Percentiles rank a stretch among this genome's conserved stretches.
Evolutionary conservation across 1,139 yeast species (phyloP).

Genomic region (Yamadazyma songkhlaensis): DNA sequence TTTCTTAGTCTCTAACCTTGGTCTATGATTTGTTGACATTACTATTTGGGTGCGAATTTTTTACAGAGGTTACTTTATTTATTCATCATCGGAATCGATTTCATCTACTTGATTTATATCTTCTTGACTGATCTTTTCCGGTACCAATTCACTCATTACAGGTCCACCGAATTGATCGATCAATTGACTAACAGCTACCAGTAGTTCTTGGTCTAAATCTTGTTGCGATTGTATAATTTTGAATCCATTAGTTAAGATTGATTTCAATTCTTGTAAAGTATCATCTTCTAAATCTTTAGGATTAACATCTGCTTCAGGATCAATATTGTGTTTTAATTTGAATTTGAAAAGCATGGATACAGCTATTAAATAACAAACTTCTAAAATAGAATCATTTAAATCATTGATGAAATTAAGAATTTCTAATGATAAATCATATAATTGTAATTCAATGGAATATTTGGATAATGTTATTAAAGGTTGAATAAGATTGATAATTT

Average conservation of each 20-base stretch:
- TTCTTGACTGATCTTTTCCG: conserved; percentile 39
- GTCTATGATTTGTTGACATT: conserved; percentile 90
- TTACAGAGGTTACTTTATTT: not conserved
- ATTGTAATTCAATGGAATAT: conserved; percentile 73
- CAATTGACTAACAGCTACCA: conserved; percentile 48
- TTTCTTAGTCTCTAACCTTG: conserved; percentile 82
- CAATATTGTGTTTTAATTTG: conserved; percentile 29
- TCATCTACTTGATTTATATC: conserved; percentile 49
- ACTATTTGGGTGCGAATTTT: conserved; percentile 1
- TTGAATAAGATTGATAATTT: conserved; percentile 61
- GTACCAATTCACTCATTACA: conserved; percentile 42
- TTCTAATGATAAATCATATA: conserved; percentile 61
- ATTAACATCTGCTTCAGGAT: conserved; percentile 43
- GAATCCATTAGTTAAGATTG: conserved; percentile 56
- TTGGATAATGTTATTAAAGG: conserved; percentile 70
- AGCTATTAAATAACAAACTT: conserved; percentile 78
- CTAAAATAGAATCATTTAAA: conserved; percentile 79
- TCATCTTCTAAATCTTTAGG: conserved; percentile 26
- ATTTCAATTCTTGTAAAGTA: conserved; percentile 42
- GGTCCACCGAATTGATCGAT: conserved; percentile 62
- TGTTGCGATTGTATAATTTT: conserved; percentile 46
- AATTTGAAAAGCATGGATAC: conserved; percentile 65
- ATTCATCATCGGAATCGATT: conserved; percentile 18
- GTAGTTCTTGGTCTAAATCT: conserved; percentile 51
- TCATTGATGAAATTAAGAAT: conserved; percentile 65